Conservation (phyloP, 2,329 filamentous ascomycete genomes). For the Claviceps digitariae region DNA sequence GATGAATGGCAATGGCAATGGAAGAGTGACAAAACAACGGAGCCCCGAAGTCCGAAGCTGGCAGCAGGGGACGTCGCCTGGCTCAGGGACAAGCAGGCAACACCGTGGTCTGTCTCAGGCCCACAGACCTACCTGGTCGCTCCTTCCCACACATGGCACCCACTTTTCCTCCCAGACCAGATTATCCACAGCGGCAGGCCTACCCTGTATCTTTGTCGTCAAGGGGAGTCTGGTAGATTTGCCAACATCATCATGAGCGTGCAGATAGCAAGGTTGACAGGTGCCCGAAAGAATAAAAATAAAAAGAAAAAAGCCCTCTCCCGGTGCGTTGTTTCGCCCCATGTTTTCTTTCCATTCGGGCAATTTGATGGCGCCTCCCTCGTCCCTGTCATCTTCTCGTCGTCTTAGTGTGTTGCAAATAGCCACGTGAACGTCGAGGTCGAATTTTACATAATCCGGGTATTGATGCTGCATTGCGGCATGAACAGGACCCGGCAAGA, state of each 20-base stretch:
- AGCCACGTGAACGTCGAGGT: too few species aligned
- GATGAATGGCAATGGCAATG: conserved; percentile 1
- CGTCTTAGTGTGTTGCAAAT: too few species aligned
- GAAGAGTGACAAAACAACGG: conserved; percentile 1
- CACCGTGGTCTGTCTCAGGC: not conserved
- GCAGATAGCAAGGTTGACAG: too few species aligned
- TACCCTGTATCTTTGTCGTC: not conserved
- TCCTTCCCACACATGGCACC: not conserved
- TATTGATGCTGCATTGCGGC: too few species aligned
- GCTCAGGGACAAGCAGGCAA: not conserved
- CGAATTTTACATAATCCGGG: too few species aligned
- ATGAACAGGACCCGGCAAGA: too few species aligned
- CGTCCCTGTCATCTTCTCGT: too few species aligned
- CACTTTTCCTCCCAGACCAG: not conserved
- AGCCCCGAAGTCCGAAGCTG: not conserved
- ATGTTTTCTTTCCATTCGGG: too few species aligned
- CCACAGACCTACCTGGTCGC: not conserved
- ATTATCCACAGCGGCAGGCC: not conserved
- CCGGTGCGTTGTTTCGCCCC: too few species aligned
- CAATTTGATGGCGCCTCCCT: too few species aligned
- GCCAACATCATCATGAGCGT: not conserved
- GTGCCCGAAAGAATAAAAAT: too few species aligned
- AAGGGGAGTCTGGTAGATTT: not conserved
- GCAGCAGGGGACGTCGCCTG: not conserved
- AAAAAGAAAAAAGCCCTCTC: too few species aligned